Evolutionary conservation across 495 filamentous ascomycete genomes (phyloP), one percentile per base, ranked within the genome.

Genomic region (Geopyxis carbonaria): DNA sequence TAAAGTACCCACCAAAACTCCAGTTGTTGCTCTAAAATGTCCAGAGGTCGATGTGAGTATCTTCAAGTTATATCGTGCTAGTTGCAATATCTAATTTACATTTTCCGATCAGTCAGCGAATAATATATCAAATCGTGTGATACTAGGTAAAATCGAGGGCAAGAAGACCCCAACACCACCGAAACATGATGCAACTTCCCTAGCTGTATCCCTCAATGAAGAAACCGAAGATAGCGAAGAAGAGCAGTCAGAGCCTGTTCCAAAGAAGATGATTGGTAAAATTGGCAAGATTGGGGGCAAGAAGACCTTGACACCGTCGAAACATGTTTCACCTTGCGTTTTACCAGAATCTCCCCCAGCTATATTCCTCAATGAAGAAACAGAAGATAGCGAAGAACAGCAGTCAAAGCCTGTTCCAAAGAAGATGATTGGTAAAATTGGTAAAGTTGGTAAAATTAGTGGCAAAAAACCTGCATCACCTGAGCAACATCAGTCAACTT

Each of bases 391-490:
- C n/a, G n/a, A n/a, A n/a, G 22, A 16, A 38, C 34, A 18, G 20
- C 48, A 43, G 0, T 47, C 52, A 13, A 57, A 54, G 37, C 23
- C 38, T 14, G 49, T 68, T 0, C 47, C 82, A 8, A 78, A 79
- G 64, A 70, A 72, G 5, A 62, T 59, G 10, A 55, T 68, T 31
- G 75, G 72, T 0, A 63, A 61, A 28, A 72, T 70, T 23, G 77
- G 75, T 2, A n/a, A n/a, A n/a, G n/a, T n/a, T n/a, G n/a, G n/a
- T n/a, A 63, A 64, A 23, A 63, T 93, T 33, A 64, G 63, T 40
- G 69, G 78, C 5, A 73, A 78, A 45, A 84, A 93, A 51, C 80
- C 80, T 3, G 75, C 92, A 67, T 93, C 13, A 33, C 19, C 31
- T 14, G 7, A 11, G 86, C 85, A 85, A n/a, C n/a, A n/a, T n/a